A percentile compares a stretch with the other conserved stretches of the same genome.
Conservation (phyloP, 495 filamentous ascomycete species). For the Neurospora tetraspora region DNA sequence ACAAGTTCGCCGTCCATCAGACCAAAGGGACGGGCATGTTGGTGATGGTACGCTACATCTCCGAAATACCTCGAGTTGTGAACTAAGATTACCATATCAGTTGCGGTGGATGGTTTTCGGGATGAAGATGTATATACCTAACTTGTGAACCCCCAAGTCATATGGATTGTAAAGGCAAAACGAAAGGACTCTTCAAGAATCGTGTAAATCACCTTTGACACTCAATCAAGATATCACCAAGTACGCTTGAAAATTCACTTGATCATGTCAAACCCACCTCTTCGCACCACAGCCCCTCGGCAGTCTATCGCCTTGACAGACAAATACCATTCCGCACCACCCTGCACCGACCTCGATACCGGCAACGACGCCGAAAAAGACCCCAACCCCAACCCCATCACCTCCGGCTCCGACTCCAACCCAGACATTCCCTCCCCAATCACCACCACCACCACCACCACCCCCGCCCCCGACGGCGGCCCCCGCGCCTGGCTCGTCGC, state of each 20-base stretch:
- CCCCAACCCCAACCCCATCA: not conserved
- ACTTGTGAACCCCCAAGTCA: not conserved
- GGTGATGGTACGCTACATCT: not conserved
- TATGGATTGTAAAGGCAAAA: not conserved
- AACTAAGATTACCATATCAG: not conserved
- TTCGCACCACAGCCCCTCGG: not conserved
- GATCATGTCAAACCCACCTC: not conserved
- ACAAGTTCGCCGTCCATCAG: not conserved
- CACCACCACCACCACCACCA: not conserved
- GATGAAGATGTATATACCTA: not conserved
- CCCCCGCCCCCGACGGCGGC: slow-evolving; percentile 17
- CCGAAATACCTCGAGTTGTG: not conserved
- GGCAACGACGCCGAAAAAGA: not conserved
- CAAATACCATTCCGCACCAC: not conserved
- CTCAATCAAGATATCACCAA: not conserved
- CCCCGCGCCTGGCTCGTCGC: slow-evolving; percentile 18
- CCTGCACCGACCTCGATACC: not conserved
- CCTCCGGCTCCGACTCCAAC: not conserved
- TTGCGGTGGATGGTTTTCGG: not conserved
- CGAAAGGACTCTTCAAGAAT: not conserved
- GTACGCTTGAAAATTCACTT: not conserved
- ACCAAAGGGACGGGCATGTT: not conserved
- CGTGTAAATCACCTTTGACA: not conserved
- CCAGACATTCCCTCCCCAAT: not conserved
- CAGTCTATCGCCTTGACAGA: not conserved